These are phyloP conservation scores for Mitragyna speciosa DNA, from an alignment of 257 asterid genomes.

Conservation along the genomic window DNA sequence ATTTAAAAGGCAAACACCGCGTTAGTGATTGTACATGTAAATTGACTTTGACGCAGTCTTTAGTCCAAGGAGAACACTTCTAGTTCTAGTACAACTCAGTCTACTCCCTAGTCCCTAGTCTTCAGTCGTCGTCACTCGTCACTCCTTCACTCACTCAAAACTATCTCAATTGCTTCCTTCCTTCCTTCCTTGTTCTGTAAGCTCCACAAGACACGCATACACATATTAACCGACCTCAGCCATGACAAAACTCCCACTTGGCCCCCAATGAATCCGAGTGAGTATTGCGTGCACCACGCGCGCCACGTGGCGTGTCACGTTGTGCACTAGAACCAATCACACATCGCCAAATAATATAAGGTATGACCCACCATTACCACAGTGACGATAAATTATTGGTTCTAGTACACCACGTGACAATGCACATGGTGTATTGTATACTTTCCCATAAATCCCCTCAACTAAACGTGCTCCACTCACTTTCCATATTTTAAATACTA, in stretches of 20 bases:
- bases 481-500: neutral
- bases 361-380: no score
- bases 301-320: no score
- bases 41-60: conserved; percentile 28
- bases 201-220: conserved; percentile 7
- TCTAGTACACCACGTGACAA: no score
- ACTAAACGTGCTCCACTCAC: conserved; percentile 14
- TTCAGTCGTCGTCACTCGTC: conserved; percentile 19
- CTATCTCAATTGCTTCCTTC: neutral
- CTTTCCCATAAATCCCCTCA: no score
- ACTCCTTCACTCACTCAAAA: conserved; percentile 19
- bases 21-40: neutral
- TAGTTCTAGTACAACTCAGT: neutral
- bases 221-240: conserved; percentile 3
- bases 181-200: conserved; percentile 1
- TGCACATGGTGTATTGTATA: no score
- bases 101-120: neutral
- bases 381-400: no score
- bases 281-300: no score
- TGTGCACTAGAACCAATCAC: no score
- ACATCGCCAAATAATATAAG: no score
- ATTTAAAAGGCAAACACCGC: neutral
- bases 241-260: conserved; percentile 12
- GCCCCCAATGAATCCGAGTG: conserved; percentile 4
- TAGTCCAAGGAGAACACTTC: neutral